Evolutionary conservation across 345 rosid species (phyloP), one percentile per base, ranked within the genome.

Genomic region (Geranium brycei): DNA sequence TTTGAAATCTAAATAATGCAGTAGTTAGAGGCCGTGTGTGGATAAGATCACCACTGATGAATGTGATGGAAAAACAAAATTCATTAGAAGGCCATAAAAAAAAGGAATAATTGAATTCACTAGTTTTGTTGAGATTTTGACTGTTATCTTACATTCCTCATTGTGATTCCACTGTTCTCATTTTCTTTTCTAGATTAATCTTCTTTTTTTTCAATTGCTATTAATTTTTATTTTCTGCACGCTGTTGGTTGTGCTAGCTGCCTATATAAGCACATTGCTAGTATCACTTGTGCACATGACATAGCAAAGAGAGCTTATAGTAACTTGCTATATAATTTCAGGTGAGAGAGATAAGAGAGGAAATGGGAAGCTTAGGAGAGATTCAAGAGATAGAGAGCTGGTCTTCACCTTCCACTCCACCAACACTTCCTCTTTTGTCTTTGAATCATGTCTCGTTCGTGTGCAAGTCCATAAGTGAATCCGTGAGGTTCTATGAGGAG

Each of bases 391-490:
- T 73, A 51, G 75, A 68, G 69, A 68, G 19, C 5, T 56, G 69
- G 69, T 41, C 23, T 0, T 55, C 75, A 1, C n/a, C 64, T 1
- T 0, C 67, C 1, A 2, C 28, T 7, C 7, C 62, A 18, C 56
- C 31, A 16, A 19, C 62, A 57, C 57, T 72, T 73, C 85, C 85
- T 3, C 15, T 68, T 1, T 51, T 81, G 14, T 68, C 82, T 1
- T 53, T 81, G 59, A 76, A 81, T 63, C 85, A 81, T 56, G 79
- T 81, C 1, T 81, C 85, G 17, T 81, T 71, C 73, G 67, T 78
- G 17, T 78, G 82, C 79, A 76, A 72, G 59, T 78, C 80, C 19
- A 70, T 76, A 58, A 14, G 38, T 6, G 63, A 32, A 8, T 76
- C 82, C 30, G 75, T 81, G 2, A 57, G 62, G 71, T 81, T 81